These are phyloP conservation scores for Pelargonium hybrid DNA, from an alignment of 441 rosid genomes.

Conservation along the genomic window DNA sequence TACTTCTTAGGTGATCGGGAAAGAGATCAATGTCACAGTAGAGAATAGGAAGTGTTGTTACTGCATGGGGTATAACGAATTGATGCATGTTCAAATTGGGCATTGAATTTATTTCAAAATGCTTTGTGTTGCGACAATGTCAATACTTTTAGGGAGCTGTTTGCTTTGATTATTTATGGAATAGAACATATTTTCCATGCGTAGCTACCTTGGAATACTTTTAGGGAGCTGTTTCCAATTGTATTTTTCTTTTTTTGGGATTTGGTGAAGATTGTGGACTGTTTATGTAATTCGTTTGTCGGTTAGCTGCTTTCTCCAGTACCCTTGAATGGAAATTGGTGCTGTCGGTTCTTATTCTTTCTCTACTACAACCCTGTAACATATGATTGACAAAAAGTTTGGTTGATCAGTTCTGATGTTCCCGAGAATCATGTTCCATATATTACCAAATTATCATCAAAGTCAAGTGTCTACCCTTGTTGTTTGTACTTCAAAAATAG, in stretches of 20 bases:
- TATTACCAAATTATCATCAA: not conserved
- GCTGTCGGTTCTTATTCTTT: not conserved
- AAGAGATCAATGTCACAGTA: not conserved
- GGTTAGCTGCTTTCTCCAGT: not conserved
- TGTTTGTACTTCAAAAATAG: not conserved
- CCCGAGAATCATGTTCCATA: not conserved
- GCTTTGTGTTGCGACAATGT: not conserved
- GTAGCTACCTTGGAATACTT: not conserved
- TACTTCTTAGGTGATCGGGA: not conserved
- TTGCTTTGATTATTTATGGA: no score
- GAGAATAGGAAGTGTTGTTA: not conserved
- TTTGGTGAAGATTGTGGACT: not conserved
- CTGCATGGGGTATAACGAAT: not conserved
- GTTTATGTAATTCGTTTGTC: not conserved
- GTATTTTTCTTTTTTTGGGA: not conserved
- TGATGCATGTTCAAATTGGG: not conserved
- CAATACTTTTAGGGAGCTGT: no score
- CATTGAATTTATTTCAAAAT: not conserved
- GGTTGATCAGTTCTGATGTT: not conserved
- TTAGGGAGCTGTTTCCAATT: not conserved
- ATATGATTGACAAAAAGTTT: not conserved
- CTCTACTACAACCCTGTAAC: not conserved
- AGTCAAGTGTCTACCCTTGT: not conserved
- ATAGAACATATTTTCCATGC: no score
- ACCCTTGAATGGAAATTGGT: not conserved